Evolutionary conservation across 2,329 filamentous ascomycete species (phyloP), one percentile per base, ranked within the genome.

Genomic region (Camillea tinctor): DNA sequence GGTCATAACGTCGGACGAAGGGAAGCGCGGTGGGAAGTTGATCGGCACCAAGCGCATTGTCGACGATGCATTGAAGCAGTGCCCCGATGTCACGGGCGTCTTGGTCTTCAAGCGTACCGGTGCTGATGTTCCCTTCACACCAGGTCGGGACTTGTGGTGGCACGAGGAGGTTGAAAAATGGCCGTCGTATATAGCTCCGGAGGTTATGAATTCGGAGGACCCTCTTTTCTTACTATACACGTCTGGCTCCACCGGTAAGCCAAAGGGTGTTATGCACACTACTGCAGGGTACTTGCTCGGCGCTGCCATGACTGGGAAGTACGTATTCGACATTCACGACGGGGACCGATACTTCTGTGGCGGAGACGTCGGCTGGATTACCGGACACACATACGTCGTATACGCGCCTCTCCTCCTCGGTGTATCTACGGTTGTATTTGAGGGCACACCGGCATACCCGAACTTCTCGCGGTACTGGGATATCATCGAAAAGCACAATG

Each of bases 41-140:
- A 97, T 99, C 74, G 91, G 92, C 72, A 98, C 94, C 71, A 98
- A 99, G 88, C 96, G 96, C 83, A 98, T 99, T 74, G 95, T 98
- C 68, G 95, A 99, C 73, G 95, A 98, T 74, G 94, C 94, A 44
- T 85, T 99, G 62, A 96, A 95, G 83, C 92, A 97, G 79, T 98
- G 94, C 79, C 94, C 94, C 19, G 89, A 92, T 69, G 91, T 99
- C 66, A 86, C 83, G 50, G 87, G 91, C 76, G 91, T 92, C 69
- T 83, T 99, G 48, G 95, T 99, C 59, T 98, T 89, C 84, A 94
- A 96, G 85, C 91, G 95, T 70, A 99, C 95, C 44, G 94, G 94
- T 56, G 89, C 93, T 54, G 93, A 97, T 56, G 88, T 98, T 20
- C 93, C 94, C 65, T 94, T 90, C 91, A 96, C 92, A 56, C 79